Conservation (phyloP, 202 grass and related monocot species). For the Carex arenaria region DNA sequence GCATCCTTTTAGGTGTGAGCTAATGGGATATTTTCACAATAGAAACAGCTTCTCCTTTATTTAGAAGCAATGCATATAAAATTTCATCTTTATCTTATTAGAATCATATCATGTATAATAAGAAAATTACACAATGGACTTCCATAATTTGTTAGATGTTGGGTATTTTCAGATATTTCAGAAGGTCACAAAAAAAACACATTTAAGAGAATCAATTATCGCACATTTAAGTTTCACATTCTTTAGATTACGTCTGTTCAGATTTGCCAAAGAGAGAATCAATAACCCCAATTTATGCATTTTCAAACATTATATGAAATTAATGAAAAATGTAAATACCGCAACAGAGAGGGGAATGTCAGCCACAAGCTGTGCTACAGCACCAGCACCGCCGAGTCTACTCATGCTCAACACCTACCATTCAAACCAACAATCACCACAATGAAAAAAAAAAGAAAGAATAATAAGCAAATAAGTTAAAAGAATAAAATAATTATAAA, state of each 20-base stretch:
- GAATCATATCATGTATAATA: neutral
- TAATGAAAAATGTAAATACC: conserved; percentile 36
- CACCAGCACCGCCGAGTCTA: conserved; percentile 89
- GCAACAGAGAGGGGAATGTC: conserved; percentile 91
- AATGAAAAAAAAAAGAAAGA: neutral
- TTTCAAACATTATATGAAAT: neutral
- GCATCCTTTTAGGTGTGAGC: neutral
- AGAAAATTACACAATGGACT: neutral
- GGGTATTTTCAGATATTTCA: neutral
- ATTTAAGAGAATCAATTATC: too few species aligned
- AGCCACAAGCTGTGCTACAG: conserved; percentile 92
- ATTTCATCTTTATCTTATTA: neutral
- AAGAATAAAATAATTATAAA: conserved; percentile 14
- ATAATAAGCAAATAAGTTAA: neutral
- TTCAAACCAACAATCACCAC: conserved; percentile 6
- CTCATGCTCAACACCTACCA: conserved; percentile 97
- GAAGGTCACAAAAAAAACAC: neutral
- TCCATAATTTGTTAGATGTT: neutral
- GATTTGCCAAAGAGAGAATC: neutral
- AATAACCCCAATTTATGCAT: neutral
- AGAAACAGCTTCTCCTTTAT: neutral
- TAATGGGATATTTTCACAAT: neutral
- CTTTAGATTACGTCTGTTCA: neutral
- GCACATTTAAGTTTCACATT: neutral
- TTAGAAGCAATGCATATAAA: neutral